These are phyloP conservation scores for Monilinia aucupariae DNA, from an alignment of 2,329 filamentous ascomycete genomes.

Conservation along the genomic window DNA sequence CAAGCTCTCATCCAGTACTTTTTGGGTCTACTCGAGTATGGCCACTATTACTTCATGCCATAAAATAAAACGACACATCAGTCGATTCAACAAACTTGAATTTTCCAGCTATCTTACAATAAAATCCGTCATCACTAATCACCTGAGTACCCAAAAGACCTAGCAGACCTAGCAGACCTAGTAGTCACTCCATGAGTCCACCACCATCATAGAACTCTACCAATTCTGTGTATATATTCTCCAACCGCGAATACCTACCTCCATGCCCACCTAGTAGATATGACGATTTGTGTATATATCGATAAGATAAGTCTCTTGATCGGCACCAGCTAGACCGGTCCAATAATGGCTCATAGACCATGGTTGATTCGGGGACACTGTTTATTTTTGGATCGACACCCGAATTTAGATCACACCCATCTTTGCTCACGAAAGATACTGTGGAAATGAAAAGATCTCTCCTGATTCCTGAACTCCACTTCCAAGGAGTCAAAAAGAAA, in stretches of 20 bases:
- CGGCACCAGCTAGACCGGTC: background rate
- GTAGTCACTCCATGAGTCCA: background rate
- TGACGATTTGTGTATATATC: background rate
- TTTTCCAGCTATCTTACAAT: background rate
- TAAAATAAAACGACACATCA: constrained; percentile 1
- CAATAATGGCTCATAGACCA: background rate
- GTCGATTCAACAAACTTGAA: background rate
- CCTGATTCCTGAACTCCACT: constrained; percentile 1
- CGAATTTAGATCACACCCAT: background rate
- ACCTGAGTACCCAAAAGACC: background rate
- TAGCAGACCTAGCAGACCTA: too few species aligned
- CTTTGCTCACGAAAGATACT: background rate
- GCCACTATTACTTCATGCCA: background rate
- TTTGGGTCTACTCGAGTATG: background rate
- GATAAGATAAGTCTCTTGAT: constrained; percentile 1
- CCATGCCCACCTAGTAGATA: too few species aligned
- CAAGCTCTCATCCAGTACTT: constrained; percentile 12
- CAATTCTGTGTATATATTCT: constrained; percentile 5
- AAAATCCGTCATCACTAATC: background rate
- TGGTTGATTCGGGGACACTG: background rate
- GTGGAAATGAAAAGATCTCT: too few species aligned
- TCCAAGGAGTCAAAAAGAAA: constrained; percentile 4
- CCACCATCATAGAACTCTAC: background rate
- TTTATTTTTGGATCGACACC: background rate
- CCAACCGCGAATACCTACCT: background rate